Evolutionary conservation across 108 stramenopile species (phyloP).

Genomic region (Skeletonema costatum): DNA sequence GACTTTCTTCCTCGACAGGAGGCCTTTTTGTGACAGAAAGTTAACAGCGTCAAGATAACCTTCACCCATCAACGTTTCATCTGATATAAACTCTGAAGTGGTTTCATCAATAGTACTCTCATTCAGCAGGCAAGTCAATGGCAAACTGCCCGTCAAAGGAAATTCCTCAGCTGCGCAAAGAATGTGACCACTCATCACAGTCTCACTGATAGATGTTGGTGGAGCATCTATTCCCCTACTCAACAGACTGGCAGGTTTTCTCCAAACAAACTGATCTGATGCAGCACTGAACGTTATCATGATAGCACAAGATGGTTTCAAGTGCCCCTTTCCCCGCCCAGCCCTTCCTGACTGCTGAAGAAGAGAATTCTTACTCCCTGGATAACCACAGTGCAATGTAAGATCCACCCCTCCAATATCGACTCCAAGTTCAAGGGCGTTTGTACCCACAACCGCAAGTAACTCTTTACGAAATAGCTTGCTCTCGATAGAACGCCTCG

Average conservation of each 20-base stretch:
- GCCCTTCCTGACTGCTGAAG: slow-evolving; percentile 96
- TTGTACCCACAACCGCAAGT: slow-evolving; percentile 90
- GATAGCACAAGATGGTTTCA: slow-evolving; percentile 72
- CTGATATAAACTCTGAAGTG: not conserved
- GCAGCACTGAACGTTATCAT: slow-evolving; percentile 90
- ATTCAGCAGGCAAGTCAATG: slow-evolving; percentile 38
- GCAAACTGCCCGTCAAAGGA: slow-evolving; percentile 65
- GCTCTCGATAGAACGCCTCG: slow-evolving; percentile 89
- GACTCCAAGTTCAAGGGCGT: slow-evolving; percentile 94
- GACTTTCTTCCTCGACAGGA: slow-evolving; percentile 15
- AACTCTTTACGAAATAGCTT: slow-evolving; percentile 85
- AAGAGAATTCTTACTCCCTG: slow-evolving; percentile 66
- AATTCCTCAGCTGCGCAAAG: slow-evolving; percentile 91
- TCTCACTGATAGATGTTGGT: slow-evolving; percentile 72
- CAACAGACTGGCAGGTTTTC: slow-evolving; percentile 74
- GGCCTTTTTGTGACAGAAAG: slow-evolving; percentile 26
- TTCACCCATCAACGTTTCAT: slow-evolving; percentile 66
- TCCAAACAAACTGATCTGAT: slow-evolving; percentile 86
- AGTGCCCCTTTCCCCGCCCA: slow-evolving; percentile 71
- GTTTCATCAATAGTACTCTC: slow-evolving; percentile 10
- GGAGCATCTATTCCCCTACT: slow-evolving; percentile 72
- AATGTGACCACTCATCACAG: slow-evolving; percentile 86
- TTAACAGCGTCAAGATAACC: slow-evolving; percentile 62
- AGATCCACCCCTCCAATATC: slow-evolving; percentile 95
- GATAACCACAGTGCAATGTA: slow-evolving; percentile 94